These are phyloP conservation scores for Cicer chorassanicum DNA, from an alignment of 306 rosid species.

Conservation along the genomic window DNA sequence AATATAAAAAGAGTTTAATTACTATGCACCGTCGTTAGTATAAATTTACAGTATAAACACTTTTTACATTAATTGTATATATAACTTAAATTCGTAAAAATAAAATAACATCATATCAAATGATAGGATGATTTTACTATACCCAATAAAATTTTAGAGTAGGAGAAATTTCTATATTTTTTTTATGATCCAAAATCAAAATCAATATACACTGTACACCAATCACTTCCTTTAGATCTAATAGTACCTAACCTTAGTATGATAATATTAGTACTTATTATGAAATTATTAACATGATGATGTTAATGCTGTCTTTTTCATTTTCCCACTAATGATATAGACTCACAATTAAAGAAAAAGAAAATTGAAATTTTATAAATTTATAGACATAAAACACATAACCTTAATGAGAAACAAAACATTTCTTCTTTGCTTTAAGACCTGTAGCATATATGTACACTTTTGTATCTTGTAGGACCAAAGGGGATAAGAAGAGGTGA, in stretches of 20 bases:
- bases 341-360: not conserved
- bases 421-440: constrained; percentile 15
- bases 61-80: rapidly evolving
- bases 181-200: no score
- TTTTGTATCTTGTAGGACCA: constrained; percentile 41
- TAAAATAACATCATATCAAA: no score
- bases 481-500: constrained; percentile 36
- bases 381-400: not conserved
- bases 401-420: constrained; percentile 31
- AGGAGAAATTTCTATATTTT: no score
- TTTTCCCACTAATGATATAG: constrained; percentile 20
- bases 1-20: no score
- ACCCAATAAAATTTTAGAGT: no score
- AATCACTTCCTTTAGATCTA: no score
- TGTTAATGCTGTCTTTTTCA: constrained; percentile 39
- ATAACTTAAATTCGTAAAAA: no score
- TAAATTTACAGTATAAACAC: no score
- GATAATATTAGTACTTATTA: constrained; percentile 40
- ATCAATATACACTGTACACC: no score
- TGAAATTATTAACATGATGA: constrained; percentile 45
- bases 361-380: constrained; percentile 8
- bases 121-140: no score
- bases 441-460: not conserved
- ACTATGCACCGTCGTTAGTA: no score
- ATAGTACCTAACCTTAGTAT: constrained; percentile 49